phyloP scores from a whole-genome alignment of 768 basidiomycete genomes.

The Calocybe indica region DNA sequence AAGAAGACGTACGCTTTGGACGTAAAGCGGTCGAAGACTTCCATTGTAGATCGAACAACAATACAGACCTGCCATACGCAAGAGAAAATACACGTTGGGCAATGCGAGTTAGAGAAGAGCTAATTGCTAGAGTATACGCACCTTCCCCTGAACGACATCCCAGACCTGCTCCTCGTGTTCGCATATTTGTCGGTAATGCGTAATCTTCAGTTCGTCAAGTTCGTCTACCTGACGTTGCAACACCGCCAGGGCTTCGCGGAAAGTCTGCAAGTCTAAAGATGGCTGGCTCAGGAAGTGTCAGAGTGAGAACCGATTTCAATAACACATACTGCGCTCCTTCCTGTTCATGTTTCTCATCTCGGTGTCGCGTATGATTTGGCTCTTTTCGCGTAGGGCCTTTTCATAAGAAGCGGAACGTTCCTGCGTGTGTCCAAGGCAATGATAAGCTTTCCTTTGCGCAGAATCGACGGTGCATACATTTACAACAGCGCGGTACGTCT shows the following conservation, averaged over 20 bases:
- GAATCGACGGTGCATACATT: conserved; percentile 35
- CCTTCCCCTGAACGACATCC: conserved; percentile 86
- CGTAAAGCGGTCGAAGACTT: conserved; percentile 84
- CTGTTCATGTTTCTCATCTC: conserved; percentile 81
- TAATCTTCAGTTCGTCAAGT: conserved; percentile 76
- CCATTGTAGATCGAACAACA: conserved; percentile 85
- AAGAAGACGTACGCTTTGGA: conserved; percentile 69
- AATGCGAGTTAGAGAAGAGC: conserved; percentile 1
- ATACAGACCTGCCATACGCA: conserved; percentile 56
- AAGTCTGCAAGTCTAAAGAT: conserved; percentile 73
- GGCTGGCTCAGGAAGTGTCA: conserved; percentile 4
- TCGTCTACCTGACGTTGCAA: conserved; percentile 90
- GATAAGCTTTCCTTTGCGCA: background rate
- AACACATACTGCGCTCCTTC: conserved; percentile 72
- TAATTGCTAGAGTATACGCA: conserved; percentile 19
- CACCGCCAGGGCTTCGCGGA: conserved; percentile 75
- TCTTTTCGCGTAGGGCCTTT: conserved; percentile 75
- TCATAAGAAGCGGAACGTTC: conserved; percentile 87
- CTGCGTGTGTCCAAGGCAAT: conserved; percentile 26
- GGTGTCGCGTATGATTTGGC: conserved; percentile 76
- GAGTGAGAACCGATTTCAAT: too few relatives aligned
- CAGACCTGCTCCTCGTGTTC: conserved; percentile 96
- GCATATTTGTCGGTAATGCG: conserved; percentile 84
- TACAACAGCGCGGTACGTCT: conserved; percentile 70
- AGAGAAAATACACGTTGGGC: background rate